Base-by-base conservation (phyloP, 1,139 yeast species). In the Scheffersomyces quercinus region DNA sequence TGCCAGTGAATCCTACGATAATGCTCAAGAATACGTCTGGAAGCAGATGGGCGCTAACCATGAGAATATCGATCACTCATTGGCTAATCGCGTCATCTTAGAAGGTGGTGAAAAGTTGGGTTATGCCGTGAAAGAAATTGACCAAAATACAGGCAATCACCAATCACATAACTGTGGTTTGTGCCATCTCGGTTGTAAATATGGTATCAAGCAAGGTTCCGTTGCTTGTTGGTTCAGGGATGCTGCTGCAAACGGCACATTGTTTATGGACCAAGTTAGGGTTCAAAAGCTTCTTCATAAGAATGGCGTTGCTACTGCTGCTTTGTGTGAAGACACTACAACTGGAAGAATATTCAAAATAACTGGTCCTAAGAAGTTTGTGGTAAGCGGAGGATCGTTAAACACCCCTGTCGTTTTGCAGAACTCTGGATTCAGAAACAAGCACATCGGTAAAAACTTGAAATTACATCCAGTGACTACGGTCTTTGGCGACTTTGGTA, bases 151-250 rank as follows among this genome's bases (percentile, higher is more conserved):
- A 30, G 84, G 83, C 4, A 62, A 60, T n/a, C 77, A 75, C 49
- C 53, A 53, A 5, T 56, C 55, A 32, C 84, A 79, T 51, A 64
- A 68, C 37, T 78, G 83, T 60, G 83, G 83, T 3, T 64, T 67
- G 48, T 79, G 84, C 47, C 68, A 74, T 42, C 60, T 71, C 46
- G 85, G 85, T n/a, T 78, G 83, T 55, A 75, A 68, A 41, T 65
- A 58, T 59, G 84, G 81, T n/a, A 64, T 75, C 45, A 80, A 79
- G 48, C 82, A 78, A 55, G 84, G 85, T 7, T 68, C 80, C 7
- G 64, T 70, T 9, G 76, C 66, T 33, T 69, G 72, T 53, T 81
- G 85, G 85, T 70, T 81, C 45, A 66, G 72, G 40, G 77, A 71
- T 35, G 82, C 85, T 0, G 70, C 72, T 2, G 68, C 62, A n/a